Conservation (phyloP, 2,329 filamentous ascomycete genomes). For the Penicillium griseofulvum region DNA sequence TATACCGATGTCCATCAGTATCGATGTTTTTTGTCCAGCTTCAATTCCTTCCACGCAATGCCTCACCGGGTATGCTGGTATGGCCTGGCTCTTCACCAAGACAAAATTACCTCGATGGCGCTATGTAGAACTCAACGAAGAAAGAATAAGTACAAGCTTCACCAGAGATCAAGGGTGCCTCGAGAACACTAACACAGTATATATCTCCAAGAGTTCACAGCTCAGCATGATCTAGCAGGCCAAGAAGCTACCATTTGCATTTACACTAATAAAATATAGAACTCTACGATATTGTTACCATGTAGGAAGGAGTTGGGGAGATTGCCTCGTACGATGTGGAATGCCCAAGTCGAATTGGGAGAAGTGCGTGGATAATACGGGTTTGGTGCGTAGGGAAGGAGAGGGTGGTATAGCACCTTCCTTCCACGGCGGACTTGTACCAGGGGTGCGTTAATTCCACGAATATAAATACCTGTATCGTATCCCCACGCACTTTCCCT, state of each 20-base stretch:
- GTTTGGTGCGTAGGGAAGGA: background rate
- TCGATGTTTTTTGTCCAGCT: background rate
- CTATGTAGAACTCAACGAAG: background rate
- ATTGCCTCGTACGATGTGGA: background rate
- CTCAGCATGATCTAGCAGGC: background rate
- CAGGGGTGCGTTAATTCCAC: background rate
- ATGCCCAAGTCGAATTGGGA: background rate
- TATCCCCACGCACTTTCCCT: background rate
- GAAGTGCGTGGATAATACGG: background rate
- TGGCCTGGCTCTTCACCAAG: background rate
- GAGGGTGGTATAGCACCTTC: background rate
- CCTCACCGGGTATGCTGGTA: background rate
- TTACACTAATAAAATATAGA: background rate
- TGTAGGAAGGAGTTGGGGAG: background rate
- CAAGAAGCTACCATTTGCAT: background rate
- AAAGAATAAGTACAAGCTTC: background rate
- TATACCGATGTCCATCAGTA: slow-evolving; percentile 7
- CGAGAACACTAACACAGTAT: background rate
- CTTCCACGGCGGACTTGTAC: too few relatives aligned
- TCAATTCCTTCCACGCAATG: too few relatives aligned
- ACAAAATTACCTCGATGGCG: too few relatives aligned
- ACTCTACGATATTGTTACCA: background rate
- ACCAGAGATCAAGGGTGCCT: background rate
- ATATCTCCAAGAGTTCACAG: background rate
- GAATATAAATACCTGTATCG: background rate